These are phyloP conservation scores for Lichtheimia ramosa DNA, from an alignment of 371 early-diverging fungal species.

Conservation along the genomic window DNA sequence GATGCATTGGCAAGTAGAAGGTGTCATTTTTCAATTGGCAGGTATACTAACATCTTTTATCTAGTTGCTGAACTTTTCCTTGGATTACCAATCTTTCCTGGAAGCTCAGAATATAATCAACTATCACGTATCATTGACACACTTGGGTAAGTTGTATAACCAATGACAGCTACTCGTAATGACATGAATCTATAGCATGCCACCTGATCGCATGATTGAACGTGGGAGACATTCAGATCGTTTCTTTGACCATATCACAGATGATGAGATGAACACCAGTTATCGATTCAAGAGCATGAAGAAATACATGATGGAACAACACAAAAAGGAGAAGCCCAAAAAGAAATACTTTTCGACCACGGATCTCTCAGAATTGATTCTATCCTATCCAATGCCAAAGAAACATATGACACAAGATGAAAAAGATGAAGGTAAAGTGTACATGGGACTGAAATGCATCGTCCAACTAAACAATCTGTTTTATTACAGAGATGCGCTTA, in stretches of 20 bases:
- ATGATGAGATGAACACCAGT: constrained; percentile 24
- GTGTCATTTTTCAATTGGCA: background rate
- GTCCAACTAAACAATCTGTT: background rate
- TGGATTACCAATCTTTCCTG: constrained; percentile 93
- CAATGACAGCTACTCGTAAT: background rate
- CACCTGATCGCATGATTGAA: constrained; percentile 90
- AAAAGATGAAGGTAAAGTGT: constrained; percentile 38
- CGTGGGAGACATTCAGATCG: constrained; percentile 82
- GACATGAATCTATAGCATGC: constrained; percentile 29
- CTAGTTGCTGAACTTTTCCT: constrained; percentile 92
- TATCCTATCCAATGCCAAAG: constrained; percentile 76
- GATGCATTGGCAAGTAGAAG: constrained; percentile 74
- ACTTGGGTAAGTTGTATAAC: constrained; percentile 64
- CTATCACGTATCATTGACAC: constrained; percentile 88
- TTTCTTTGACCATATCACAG: constrained; percentile 69
- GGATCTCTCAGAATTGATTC: constrained; percentile 84
- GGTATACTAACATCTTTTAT: background rate
- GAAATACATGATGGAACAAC: constrained; percentile 77
- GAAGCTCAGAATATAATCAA: constrained; percentile 94
- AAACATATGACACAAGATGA: constrained; percentile 61
- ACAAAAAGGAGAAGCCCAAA: constrained; percentile 79
- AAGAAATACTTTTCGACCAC: constrained; percentile 88
- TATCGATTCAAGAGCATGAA: constrained; percentile 83
- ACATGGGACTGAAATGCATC: no score
- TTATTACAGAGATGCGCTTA: constrained; percentile 65